Evolutionary conservation across 2,329 filamentous ascomycete genomes (phyloP).

Genomic region (Tetracladium maxilliforme): DNA sequence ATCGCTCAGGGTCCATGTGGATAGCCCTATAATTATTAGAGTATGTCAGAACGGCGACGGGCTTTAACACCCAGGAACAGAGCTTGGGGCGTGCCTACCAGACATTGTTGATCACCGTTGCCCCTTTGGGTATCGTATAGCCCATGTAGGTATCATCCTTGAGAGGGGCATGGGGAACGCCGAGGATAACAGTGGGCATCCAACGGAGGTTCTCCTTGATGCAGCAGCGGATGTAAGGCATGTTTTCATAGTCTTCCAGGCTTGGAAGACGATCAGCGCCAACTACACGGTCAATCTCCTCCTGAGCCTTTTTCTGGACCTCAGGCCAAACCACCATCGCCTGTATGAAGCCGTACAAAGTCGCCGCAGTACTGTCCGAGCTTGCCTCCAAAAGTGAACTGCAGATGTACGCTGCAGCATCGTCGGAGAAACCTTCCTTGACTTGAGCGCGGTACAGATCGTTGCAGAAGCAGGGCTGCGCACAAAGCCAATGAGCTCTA

Average conservation of each 20-base stretch:
- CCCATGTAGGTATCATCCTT: conserved; percentile 27
- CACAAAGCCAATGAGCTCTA: too few species aligned
- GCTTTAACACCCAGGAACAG: too few species aligned
- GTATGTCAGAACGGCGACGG: too few species aligned
- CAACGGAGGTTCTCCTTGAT: conserved; percentile 31
- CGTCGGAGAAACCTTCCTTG: conserved; percentile 2
- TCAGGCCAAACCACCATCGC: conserved; percentile 23
- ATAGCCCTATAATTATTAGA: conserved; percentile 22
- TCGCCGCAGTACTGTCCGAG: conserved; percentile 21
- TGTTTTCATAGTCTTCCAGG: conserved; percentile 22
- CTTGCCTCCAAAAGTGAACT: conserved; percentile 15
- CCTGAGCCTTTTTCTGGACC: conserved; percentile 19
- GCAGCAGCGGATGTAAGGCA: conserved; percentile 30
- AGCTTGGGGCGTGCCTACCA: conserved; percentile 16
- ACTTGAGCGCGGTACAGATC: conserved; percentile 3
- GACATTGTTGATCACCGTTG: conserved; percentile 26
- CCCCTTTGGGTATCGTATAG: conserved; percentile 27
- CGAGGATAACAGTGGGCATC: conserved; percentile 25
- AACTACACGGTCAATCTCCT: conserved; percentile 26
- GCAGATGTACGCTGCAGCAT: conserved; percentile 4
- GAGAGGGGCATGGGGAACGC: conserved; percentile 24
- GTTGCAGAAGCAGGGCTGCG: conserved; percentile 6
- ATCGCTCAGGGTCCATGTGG: conserved; percentile 26
- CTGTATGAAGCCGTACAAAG: conserved; percentile 20
- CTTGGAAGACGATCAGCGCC: conserved; percentile 24